Percentiles rank a stretch among this genome's conserved stretches.
These are phyloP conservation scores for Rhizoclosmatium sp. DNA, from an alignment of 192 early-diverging fungal genomes.

Conservation along the genomic window DNA sequence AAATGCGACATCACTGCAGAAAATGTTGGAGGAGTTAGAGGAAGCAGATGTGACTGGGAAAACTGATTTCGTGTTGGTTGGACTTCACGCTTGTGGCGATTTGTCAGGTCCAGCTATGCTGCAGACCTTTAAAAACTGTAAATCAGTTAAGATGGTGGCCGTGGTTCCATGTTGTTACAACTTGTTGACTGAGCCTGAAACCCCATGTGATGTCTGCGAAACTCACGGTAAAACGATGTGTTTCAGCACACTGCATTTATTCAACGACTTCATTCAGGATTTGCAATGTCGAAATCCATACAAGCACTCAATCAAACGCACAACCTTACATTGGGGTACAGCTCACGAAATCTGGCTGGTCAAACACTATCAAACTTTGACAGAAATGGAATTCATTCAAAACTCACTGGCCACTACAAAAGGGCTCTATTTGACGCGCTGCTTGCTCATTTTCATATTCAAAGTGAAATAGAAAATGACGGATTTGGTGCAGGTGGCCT, in stretches of 20 bases:
- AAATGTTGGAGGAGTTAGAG: slow-evolving; percentile 1
- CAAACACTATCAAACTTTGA: slow-evolving; percentile 32
- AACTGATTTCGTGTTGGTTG: slow-evolving; percentile 26
- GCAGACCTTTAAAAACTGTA: slow-evolving; percentile 5
- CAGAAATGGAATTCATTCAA: neutral
- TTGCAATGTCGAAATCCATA: slow-evolving; percentile 24
- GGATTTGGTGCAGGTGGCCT: neutral
- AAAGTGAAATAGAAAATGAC: neutral
- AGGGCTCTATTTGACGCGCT: slow-evolving; percentile 31
- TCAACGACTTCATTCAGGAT: slow-evolving; percentile 5
- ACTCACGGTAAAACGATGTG: neutral
- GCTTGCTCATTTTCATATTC: slow-evolving; percentile 24
- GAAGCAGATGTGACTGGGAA: neutral
- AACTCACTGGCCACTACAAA: slow-evolving; percentile 30
- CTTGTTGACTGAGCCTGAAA: slow-evolving; percentile 32
- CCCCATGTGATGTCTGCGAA: neutral
- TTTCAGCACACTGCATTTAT: neutral
- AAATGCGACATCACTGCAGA: neutral
- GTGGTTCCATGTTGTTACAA: slow-evolving; percentile 44
- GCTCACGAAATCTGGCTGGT: slow-evolving; percentile 39
- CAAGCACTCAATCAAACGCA: neutral
- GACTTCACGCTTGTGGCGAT: slow-evolving; percentile 43
- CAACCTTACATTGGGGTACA: slow-evolving; percentile 26
- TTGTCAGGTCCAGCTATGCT: slow-evolving; percentile 32
- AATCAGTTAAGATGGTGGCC: slow-evolving; percentile 12